Conservation (phyloP, 805 yeast species). For the Lachancea quebecensis region DNA sequence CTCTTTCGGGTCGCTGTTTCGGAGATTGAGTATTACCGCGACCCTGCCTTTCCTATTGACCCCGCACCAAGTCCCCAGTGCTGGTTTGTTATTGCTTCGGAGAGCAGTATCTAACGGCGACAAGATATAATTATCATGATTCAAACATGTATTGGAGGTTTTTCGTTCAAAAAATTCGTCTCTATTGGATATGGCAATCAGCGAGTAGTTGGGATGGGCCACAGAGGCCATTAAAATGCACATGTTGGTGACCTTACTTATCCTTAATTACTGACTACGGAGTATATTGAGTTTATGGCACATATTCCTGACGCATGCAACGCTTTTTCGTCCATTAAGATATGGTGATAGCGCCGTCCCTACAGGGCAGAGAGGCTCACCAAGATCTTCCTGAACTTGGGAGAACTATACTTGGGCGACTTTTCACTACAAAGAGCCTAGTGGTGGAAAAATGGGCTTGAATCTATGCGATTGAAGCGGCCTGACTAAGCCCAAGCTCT, state of each 20-base stretch:
- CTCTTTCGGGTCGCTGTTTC: slow-evolving; percentile 39
- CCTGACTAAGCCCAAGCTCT: no score
- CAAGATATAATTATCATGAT: slow-evolving; percentile 34
- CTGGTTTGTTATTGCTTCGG: slow-evolving; percentile 35
- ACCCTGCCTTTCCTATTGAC: slow-evolving; percentile 50
- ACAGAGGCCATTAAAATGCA: slow-evolving; percentile 70
- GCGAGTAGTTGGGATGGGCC: slow-evolving; percentile 64
- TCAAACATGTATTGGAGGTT: slow-evolving; percentile 50
- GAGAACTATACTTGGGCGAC: no score
- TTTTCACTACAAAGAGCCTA: no score
- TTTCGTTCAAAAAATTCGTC: slow-evolving; percentile 78
- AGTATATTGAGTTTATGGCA: no score
- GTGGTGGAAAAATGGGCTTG: no score
- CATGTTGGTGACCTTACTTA: slow-evolving; percentile 38
- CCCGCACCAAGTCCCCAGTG: slow-evolving; percentile 92
- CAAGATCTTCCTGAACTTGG: no score
- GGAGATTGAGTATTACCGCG: slow-evolving; percentile 68
- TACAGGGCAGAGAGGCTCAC: no score
- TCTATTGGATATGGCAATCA: slow-evolving; percentile 73
- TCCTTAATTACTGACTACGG: no score
- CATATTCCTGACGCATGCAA: no score
- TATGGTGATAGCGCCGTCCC: no score
- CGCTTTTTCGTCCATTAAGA: no score
- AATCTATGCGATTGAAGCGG: no score
- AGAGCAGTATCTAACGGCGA: slow-evolving; percentile 67